Evolutionary conservation across 2,329 filamentous ascomycete species (phyloP), one percentile per base, ranked within the genome.

Genomic region (Didymella keratinophila): DNA sequence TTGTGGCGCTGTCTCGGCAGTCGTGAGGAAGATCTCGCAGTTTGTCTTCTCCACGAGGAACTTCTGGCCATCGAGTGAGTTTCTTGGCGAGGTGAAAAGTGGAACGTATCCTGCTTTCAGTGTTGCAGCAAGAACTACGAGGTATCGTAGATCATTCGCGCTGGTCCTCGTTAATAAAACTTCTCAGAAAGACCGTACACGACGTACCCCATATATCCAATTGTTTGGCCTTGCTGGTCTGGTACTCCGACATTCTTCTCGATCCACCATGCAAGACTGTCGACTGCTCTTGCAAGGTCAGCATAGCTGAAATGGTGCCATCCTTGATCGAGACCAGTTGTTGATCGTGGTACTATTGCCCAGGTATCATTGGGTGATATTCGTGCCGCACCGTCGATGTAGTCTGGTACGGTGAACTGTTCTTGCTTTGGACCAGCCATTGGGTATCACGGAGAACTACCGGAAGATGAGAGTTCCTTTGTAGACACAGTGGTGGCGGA

Each of bases 201-300:
- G 2, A 37, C 50, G 7, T 16, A 59, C 56, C 56, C 56, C 41
- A 59, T 54, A 6, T 59, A 59, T 11, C 50, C 56, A 25, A 59
- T 54, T 7, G 51, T 54, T 34, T 59, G 51, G 5, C 56, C 46
- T 42, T 41, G 45, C 11, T 59, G 25, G 27, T 59, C 20, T 9
- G 51, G 20, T 16, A 37, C 27, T 20, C 56, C 56, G 18, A 54
- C 2, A 20, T 25, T 54, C 16, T 47, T 43, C 23, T 59, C 56
- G 20, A 59, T 51, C 56, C 56, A 59, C 41, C 51, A 45, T 16
- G 56, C 56, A 46, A 59, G 11, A 28, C 39, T 47, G 18, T 59
- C 18, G 1, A 59, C 56, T 3, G 56, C 56, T n/a, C 41, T 42
- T 12, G 56, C 50, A 21, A 59, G 51, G 21, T 59, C 46, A 32